phyloP scores from a whole-genome alignment of 2,329 filamentous ascomycete genomes.

The Talaromyces sp. region DNA sequence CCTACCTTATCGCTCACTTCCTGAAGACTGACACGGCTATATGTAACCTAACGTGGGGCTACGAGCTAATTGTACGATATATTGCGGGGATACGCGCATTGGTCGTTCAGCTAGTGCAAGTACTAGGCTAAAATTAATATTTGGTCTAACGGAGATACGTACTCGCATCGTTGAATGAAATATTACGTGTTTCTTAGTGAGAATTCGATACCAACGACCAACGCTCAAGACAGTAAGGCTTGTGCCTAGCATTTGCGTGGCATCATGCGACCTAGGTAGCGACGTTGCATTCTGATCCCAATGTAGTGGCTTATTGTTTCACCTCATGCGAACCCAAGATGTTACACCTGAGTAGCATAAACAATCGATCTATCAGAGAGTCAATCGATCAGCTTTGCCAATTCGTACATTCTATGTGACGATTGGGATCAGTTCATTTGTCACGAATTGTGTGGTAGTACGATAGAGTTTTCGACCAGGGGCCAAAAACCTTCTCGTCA shows the following conservation, averaged over 20 bases:
- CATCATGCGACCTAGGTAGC: background rate
- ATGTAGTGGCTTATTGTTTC: background rate
- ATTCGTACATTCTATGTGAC: background rate
- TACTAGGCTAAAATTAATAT: background rate
- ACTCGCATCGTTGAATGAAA: background rate
- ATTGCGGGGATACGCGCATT: background rate
- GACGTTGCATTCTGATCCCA: background rate
- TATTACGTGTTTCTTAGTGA: background rate
- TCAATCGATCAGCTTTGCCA: background rate
- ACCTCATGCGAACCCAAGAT: background rate
- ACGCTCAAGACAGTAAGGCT: background rate
- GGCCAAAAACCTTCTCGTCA: background rate
- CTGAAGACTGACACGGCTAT: background rate
- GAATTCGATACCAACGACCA: background rate
- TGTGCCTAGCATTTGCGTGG: background rate
- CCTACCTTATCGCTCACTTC: background rate
- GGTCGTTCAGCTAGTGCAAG: background rate
- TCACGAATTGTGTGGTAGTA: background rate
- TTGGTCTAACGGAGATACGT: background rate
- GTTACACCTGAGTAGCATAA: background rate
- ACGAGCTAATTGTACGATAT: background rate
- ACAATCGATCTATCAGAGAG: background rate
- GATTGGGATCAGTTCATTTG: background rate
- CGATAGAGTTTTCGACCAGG: background rate
- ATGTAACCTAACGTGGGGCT: constrained; percentile 1